phyloP scores from a whole-genome alignment of 495 filamentous ascomycete genomes.

The Thermochaetoides thermophila region DNA sequence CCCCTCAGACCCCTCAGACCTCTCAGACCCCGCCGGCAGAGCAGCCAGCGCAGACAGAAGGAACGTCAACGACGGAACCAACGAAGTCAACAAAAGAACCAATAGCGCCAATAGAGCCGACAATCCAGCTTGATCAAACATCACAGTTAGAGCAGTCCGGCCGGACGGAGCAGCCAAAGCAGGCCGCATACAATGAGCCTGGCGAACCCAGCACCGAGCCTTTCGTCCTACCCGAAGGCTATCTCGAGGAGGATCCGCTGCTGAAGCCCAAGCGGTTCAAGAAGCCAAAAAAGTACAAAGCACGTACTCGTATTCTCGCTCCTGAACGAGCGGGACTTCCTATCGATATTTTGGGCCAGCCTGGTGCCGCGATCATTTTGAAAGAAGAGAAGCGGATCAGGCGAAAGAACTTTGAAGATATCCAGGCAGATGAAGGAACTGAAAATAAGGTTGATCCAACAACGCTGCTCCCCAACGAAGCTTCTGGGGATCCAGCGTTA shows the following conservation, averaged over 20 bases:
- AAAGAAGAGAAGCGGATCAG: too few relatives aligned
- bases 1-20: too few relatives aligned
- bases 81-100: background rate
- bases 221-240: background rate
- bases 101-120: too few relatives aligned
- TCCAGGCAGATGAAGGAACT: background rate
- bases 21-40: too few relatives aligned
- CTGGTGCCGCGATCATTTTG: constrained; percentile 23
- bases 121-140: too few relatives aligned
- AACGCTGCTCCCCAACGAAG: constrained; percentile 18
- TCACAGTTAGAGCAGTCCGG: too few relatives aligned
- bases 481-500: constrained; percentile 2
- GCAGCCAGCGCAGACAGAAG: too few relatives aligned
- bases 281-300: background rate
- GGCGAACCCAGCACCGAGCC: background rate
- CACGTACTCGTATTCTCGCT: constrained; percentile 1
- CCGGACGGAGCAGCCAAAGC: too few relatives aligned
- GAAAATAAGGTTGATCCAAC: constrained; percentile 14
- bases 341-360: constrained; percentile 13
- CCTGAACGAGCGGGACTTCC: constrained; percentile 4
- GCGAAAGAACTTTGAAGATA: too few relatives aligned
- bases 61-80: too few relatives aligned
- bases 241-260: background rate
- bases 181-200: too few relatives aligned
- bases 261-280: background rate